A percentile compares a stretch with the other conserved stretches of the same genome.
Evolutionary conservation across 2,329 filamentous ascomycete genomes (phyloP).

Genomic region (Penicillium thymicola): DNA sequence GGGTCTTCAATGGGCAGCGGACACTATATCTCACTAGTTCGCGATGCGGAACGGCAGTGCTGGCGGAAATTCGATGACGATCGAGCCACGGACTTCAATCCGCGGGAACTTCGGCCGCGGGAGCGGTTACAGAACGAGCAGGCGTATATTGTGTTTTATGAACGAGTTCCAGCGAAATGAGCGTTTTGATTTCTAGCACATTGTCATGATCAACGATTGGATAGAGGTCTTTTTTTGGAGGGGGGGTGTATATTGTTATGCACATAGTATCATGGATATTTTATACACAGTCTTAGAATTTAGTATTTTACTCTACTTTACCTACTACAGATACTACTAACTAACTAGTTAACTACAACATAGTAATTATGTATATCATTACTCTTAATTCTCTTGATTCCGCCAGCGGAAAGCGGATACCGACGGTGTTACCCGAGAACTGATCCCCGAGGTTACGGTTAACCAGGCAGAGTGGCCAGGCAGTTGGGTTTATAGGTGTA

Average conservation of each 20-base stretch:
- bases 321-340: no score
- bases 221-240: slow-evolving; percentile 7
- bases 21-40: slow-evolving; percentile 74
- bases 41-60: slow-evolving; percentile 55
- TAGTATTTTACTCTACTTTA: no score
- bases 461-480: not conserved
- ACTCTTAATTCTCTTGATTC: not conserved
- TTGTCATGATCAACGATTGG: slow-evolving; percentile 15
- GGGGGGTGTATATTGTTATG: slow-evolving; percentile 6
- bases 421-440: slow-evolving; percentile 23
- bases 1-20: slow-evolving; percentile 67
- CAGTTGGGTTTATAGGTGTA: not conserved
- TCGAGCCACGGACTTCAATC: slow-evolving; percentile 55
- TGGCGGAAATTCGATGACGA: slow-evolving; percentile 64
- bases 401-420: slow-evolving; percentile 15
- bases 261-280: not conserved
- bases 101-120: slow-evolving; percentile 47
- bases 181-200: slow-evolving; percentile 11
- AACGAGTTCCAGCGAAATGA: slow-evolving; percentile 47
- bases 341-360: no score
- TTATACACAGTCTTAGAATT: not conserved
- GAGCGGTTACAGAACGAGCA: slow-evolving; percentile 59
- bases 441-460: slow-evolving; percentile 25
- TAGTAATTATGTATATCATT: no score
- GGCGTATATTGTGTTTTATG: slow-evolving; percentile 65